Evolutionary conservation across 352 stramenopile genomes (phyloP).

Genomic region (Plasmopara halstedii): DNA sequence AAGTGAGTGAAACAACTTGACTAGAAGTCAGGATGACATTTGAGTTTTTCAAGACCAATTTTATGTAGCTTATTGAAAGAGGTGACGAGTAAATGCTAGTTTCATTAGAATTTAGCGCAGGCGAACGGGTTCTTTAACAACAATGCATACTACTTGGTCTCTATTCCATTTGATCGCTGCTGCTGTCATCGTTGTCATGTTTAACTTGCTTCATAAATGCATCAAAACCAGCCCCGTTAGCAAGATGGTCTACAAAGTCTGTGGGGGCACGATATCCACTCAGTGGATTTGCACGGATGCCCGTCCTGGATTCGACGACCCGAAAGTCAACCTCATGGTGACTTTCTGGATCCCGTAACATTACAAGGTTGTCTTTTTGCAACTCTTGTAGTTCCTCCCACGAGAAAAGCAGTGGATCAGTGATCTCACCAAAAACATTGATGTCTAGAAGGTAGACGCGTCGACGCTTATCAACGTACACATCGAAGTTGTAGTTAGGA

Average conservation of each 20-base stretch:
- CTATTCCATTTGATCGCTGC: constrained; percentile 22
- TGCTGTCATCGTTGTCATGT: constrained; percentile 42
- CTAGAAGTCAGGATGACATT: constrained; percentile 14
- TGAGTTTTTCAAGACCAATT: constrained; percentile 26
- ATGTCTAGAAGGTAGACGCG: constrained; percentile 92
- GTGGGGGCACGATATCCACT: constrained; percentile 79
- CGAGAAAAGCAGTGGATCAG: constrained; percentile 90
- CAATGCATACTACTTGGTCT: constrained; percentile 13
- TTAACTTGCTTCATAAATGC: constrained; percentile 80
- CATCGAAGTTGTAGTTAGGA: constrained; percentile 87
- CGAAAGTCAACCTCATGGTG: constrained; percentile 66
- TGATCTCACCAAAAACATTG: constrained; percentile 90
- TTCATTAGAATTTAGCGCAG: constrained; percentile 7
- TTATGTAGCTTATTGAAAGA: constrained; percentile 14
- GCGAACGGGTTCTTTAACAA: constrained; percentile 22
- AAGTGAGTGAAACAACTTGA: constrained; percentile 16
- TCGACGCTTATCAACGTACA: constrained; percentile 92
- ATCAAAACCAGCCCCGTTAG: constrained; percentile 60
- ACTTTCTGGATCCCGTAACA: constrained; percentile 20
- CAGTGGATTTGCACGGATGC: constrained; percentile 56
- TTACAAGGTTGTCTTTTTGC: constrained; percentile 8
- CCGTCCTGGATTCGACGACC: constrained; percentile 57
- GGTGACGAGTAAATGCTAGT: constrained; percentile 1
- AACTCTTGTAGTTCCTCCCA: constrained; percentile 79
- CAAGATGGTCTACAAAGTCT: constrained; percentile 76